Evolutionary conservation across 257 asterid species (phyloP).

Genomic region (Dorcoceras hygrometricum): DNA sequence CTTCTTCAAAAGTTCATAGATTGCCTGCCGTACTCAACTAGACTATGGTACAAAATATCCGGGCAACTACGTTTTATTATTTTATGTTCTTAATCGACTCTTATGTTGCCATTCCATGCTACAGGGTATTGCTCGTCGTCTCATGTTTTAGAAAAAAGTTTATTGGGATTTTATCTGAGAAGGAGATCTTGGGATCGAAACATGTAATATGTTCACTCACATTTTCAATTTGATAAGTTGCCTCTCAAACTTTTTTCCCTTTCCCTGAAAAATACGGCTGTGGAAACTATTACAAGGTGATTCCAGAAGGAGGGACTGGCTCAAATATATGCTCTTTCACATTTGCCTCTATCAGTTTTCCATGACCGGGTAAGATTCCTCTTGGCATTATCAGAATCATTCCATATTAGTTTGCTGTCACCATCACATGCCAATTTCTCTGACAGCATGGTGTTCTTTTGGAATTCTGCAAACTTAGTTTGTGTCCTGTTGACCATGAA

Average conservation of each 20-base stretch:
- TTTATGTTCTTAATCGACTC: constrained; percentile 18
- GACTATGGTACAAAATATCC: constrained; percentile 62
- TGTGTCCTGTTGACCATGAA: constrained; percentile 39
- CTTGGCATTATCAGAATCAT: constrained; percentile 9
- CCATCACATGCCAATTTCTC: constrained; percentile 22
- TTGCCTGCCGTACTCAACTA: constrained; percentile 62
- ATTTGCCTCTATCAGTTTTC: constrained; percentile 53
- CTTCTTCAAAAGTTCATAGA: constrained; percentile 61
- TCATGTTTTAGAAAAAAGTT: constrained; percentile 63
- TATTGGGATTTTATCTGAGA: constrained; percentile 54
- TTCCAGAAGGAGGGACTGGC: constrained; percentile 86
- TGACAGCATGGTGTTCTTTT: constrained; percentile 62
- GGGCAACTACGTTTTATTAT: background rate
- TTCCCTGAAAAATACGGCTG: constrained; percentile 26
- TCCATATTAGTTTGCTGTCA: constrained; percentile 16
- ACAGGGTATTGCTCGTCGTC: constrained; percentile 74
- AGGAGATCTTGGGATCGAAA: constrained; percentile 78
- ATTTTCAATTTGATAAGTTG: constrained; percentile 14
- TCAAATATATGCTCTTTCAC: constrained; percentile 54
- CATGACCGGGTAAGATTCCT: constrained; percentile 47
- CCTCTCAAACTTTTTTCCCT: constrained; percentile 2
- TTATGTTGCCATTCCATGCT: constrained; percentile 26
- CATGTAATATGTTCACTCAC: constrained; percentile 47
- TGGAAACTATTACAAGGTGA: constrained; percentile 53
- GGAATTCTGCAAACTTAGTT: constrained; percentile 77